These are phyloP conservation scores for Cercophora scortea DNA, from an alignment of 495 filamentous ascomycete species.

Conservation along the genomic window DNA sequence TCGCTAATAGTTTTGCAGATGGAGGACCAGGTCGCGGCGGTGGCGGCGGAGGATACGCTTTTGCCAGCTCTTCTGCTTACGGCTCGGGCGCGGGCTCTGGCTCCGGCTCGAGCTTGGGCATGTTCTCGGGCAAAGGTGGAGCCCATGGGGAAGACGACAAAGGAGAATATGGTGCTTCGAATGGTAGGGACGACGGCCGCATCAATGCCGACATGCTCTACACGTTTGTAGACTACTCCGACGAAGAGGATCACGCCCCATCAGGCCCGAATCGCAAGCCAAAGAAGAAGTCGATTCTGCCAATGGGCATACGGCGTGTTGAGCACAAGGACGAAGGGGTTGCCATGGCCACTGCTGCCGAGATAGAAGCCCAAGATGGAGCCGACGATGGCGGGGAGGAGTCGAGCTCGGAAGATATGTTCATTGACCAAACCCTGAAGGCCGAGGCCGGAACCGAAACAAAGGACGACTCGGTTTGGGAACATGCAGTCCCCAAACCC, in stretches of 20 bases:
- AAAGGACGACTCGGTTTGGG: slow-evolving; percentile 24
- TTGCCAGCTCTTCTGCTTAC: slow-evolving; percentile 2
- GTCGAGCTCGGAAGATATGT: slow-evolving; percentile 35
- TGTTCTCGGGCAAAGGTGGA: not conserved
- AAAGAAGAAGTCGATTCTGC: slow-evolving; percentile 18
- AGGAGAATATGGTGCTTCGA: slow-evolving; percentile 15
- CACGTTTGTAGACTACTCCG: slow-evolving; percentile 18
- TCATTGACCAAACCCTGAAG: slow-evolving; percentile 19
- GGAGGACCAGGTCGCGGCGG: slow-evolving; percentile 23
- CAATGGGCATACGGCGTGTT: slow-evolving; percentile 44
- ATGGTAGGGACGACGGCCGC: slow-evolving; percentile 22
- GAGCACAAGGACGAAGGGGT: slow-evolving; percentile 46
- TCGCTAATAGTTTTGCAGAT: slow-evolving; percentile 1
- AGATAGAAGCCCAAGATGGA: slow-evolving; percentile 32
- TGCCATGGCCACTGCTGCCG: slow-evolving; percentile 46
- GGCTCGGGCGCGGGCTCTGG: slow-evolving; percentile 26
- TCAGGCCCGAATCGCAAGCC: slow-evolving; percentile 8
- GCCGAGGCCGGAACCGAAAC: slow-evolving; percentile 3
- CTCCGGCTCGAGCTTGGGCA: slow-evolving; percentile 15
- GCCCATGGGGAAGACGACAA: not conserved
- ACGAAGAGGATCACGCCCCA: slow-evolving; percentile 18
- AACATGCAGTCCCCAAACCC: slow-evolving; percentile 22
- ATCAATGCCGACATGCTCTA: slow-evolving; percentile 37
- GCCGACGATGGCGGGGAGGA: slow-evolving; percentile 28
- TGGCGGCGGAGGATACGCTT: slow-evolving; percentile 13